Evolutionary conservation across 371 early-diverging fungal genomes (phyloP), one percentile per base, ranked within the genome.

Genomic region (Rhizopus delemar): DNA sequence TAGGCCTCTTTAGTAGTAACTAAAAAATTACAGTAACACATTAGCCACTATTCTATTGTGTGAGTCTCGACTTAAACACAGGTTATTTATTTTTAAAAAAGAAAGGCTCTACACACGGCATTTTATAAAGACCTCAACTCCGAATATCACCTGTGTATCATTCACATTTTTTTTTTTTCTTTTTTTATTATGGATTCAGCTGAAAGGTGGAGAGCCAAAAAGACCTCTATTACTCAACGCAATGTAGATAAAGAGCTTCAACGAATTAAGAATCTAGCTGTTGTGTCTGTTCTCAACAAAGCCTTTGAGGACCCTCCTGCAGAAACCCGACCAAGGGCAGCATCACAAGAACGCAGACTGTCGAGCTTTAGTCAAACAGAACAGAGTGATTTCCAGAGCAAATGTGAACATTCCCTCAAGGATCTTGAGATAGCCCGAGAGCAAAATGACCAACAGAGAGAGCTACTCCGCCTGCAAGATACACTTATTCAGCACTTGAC

Each of bases 231-330:
- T 1, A 39, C 51, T 11, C 46, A 50, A 51, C 66, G 73, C 28
- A 67, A 59, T 29, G 68, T 68, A 2, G 78, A 77, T 33, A 62
- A 65, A 32, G 78, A 77, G 46, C 62, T 77, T 3, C 66, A 74
- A 28, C 66, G 73, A 28, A 62, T 77, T 33, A 77, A 77, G 53
- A 74, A 73, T 29, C 38, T 74, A 5, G 78, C 65, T 7, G 75
- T 77, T 4, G 78, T 77, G 3, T 77, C 78, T 8, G 77, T 73
- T 5, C 50, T 71, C 4, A 75, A 72, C 22, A 71, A 66, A 46
- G 52, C 53, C 31, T 77, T 77, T 62, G 45, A 66, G 4, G 66
- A 69, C 49, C 38, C 56, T 16, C 16, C 41, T 6, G 51, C 66
- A 28, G n/a, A 7, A 22, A 7, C 46, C 13, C 39, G 39, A 7